phyloP scores from a whole-genome alignment of 1,284 basidiomycete genomes.

The Lentinula novae-zelandiae region DNA sequence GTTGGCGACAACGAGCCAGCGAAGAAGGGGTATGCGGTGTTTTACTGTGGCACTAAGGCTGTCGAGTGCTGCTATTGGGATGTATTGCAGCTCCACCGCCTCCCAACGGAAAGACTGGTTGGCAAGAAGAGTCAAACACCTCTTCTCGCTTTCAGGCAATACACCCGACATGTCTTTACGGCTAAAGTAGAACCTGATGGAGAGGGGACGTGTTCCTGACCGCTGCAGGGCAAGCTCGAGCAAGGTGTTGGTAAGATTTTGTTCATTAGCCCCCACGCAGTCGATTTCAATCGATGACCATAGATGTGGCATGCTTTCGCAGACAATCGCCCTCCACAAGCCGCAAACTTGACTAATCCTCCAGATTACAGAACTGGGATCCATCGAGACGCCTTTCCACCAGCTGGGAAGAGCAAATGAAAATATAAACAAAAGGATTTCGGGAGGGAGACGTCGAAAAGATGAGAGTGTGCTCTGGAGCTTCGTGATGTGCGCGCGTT shows the following conservation, averaged over 20 bases:
- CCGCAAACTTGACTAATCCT: constrained; percentile 2
- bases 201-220: constrained; percentile 1
- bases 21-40: background rate
- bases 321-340: background rate
- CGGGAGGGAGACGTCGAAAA: constrained; percentile 6
- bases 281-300: constrained; percentile 8
- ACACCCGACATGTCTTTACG: background rate
- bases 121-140: background rate
- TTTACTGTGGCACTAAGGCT: background rate
- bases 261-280: background rate
- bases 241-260: background rate
- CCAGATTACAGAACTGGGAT: background rate
- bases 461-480: constrained; percentile 1
- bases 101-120: constrained; percentile 5
- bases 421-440: constrained; percentile 5
- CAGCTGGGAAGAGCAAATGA: background rate
- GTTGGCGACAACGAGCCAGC: background rate
- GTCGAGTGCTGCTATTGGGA: background rate
- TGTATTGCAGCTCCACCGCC: background rate
- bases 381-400: background rate
- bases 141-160: background rate
- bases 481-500: background rate
- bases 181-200: constrained; percentile 3
- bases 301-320: background rate
- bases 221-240: constrained; percentile 3